Evolutionary conservation across 345 rosid species (phyloP).

Genomic region (Eucalyptus cloeziana): DNA sequence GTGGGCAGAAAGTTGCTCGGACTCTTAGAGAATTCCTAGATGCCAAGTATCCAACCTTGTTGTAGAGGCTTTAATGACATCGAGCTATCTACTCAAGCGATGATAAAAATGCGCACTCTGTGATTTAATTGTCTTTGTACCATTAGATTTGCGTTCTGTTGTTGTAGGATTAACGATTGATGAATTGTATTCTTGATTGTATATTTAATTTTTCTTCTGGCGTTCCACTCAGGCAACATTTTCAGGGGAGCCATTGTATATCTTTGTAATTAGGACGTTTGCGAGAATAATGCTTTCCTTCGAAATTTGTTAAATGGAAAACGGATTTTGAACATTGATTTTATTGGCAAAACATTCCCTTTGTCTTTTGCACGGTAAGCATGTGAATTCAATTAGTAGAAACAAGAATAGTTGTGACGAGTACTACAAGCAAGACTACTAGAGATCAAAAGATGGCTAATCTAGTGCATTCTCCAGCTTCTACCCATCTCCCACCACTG

Average conservation of each 20-base stretch:
- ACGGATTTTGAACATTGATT: neutral
- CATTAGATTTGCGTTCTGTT: neutral
- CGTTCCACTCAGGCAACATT: neutral
- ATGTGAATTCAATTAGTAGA: neutral
- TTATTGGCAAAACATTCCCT: neutral
- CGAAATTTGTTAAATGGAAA: neutral
- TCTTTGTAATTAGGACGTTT: neutral
- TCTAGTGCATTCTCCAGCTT: neutral
- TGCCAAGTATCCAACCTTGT: constrained; percentile 88
- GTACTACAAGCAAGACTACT: neutral
- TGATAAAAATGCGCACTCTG: neutral
- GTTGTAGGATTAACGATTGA: neutral
- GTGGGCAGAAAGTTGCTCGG: constrained; percentile 77
- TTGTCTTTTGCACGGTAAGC: neutral
- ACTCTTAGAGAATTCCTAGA: constrained; percentile 80
- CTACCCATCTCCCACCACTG: neutral
- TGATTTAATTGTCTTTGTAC: neutral
- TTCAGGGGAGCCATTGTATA: neutral
- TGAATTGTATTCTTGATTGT: neutral
- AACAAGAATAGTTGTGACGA: neutral
- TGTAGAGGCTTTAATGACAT: neutral
- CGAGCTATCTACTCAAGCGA: neutral
- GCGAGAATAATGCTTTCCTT: neutral
- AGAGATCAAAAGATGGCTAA: neutral
- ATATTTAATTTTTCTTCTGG: neutral